These are phyloP conservation scores for Spathaspora sp. DNA, from an alignment of 805 yeast genomes.

Conservation along the genomic window DNA sequence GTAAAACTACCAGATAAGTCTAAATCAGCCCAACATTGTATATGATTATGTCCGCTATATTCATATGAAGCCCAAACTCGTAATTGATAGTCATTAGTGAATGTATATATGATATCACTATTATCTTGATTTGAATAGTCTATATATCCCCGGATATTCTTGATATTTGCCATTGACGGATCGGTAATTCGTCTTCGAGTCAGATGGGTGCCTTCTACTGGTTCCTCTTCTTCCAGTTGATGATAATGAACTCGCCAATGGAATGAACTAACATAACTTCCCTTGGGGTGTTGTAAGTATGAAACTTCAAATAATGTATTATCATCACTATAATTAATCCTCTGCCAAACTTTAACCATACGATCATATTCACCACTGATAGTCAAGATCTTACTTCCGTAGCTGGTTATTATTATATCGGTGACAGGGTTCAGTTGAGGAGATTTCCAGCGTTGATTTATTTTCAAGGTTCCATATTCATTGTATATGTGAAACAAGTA, in stretches of 20 bases:
- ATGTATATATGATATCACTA: conserved; percentile 50
- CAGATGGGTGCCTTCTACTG: neutral
- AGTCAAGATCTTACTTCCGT: conserved; percentile 59
- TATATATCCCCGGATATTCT: conserved; percentile 29
- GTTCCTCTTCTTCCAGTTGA: neutral
- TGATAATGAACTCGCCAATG: conserved; percentile 48
- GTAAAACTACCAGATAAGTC: conserved; percentile 23
- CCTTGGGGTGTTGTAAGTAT: conserved; percentile 58
- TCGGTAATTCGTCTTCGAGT: conserved; percentile 11
- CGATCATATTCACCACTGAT: conserved; percentile 60
- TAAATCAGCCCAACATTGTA: conserved; percentile 54
- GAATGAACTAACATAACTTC: conserved; percentile 46
- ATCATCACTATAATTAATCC: conserved; percentile 61
- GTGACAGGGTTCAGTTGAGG: conserved; percentile 61
- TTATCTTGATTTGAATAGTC: conserved; percentile 28
- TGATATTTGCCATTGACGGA: conserved; percentile 31
- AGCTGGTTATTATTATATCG: conserved; percentile 57
- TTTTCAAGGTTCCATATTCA: conserved; percentile 40
- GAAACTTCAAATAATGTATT: conserved; percentile 62
- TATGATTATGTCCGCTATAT: conserved; percentile 51
- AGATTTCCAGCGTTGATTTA: conserved; percentile 42
- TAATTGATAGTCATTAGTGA: conserved; percentile 55
- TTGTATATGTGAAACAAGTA: conserved; percentile 51
- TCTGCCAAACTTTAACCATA: conserved; percentile 73
- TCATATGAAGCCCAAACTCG: conserved; percentile 71